Percentiles rank a stretch among this genome's conserved stretches.
phyloP scores from a whole-genome alignment of 176 grass and related monocot species.

The Phragmites australis region DNA sequence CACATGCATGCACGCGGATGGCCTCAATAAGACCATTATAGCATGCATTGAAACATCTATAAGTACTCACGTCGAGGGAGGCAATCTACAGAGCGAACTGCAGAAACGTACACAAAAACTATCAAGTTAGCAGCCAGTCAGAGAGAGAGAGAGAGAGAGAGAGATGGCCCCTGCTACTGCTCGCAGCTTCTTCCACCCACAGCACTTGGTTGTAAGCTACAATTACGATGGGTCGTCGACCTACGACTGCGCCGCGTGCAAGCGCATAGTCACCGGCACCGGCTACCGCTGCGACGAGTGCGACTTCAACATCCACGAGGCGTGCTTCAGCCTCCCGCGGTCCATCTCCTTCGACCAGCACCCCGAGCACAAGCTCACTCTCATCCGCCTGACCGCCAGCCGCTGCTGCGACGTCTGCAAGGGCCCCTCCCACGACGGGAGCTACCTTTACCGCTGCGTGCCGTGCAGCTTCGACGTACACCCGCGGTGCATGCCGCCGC shows the following conservation, averaged over 20 bases:
- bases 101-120: too few species aligned
- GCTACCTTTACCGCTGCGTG: background rate
- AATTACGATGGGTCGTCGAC: background rate
- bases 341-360: background rate
- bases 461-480: background rate
- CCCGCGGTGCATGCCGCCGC: background rate
- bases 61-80: too few species aligned
- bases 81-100: too few species aligned
- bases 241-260: background rate
- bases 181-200: background rate
- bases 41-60: too few species aligned
- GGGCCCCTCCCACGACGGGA: background rate
- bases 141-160: background rate
- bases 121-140: too few species aligned
- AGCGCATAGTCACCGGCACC: background rate
- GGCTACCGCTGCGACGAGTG: background rate
- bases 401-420: background rate
- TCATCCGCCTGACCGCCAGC: background rate
- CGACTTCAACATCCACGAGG: constrained; percentile 15
- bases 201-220: background rate
- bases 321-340: background rate
- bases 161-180: background rate
- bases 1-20: too few species aligned
- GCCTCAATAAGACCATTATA: too few species aligned
- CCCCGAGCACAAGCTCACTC: background rate